Evolutionary conservation across 768 basidiomycete species (phyloP).

Genomic region (Leccinellum albellum): DNA sequence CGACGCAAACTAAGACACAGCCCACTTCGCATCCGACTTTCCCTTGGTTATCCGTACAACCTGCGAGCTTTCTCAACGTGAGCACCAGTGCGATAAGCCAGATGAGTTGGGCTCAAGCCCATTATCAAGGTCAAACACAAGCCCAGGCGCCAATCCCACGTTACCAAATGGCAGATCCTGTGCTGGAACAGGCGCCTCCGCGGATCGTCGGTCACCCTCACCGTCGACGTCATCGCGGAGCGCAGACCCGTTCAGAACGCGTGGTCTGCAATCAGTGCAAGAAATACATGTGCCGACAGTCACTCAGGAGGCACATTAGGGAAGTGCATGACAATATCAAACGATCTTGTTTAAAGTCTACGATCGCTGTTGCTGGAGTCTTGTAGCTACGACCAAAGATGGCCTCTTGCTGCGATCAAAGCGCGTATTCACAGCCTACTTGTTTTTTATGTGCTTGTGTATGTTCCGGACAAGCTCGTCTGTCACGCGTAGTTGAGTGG

Average conservation of each 20-base stretch:
- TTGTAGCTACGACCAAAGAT: background rate
- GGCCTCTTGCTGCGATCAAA: background rate
- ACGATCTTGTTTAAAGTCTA: constrained; percentile 5
- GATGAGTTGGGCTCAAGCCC: background rate
- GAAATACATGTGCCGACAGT: constrained; percentile 15
- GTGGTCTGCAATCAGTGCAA: constrained; percentile 8
- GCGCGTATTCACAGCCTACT: background rate
- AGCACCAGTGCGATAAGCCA: background rate
- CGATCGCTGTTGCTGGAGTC: background rate
- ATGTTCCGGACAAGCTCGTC: background rate
- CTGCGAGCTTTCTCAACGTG: background rate
- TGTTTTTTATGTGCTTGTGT: background rate
- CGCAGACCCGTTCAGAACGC: background rate
- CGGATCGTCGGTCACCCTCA: background rate
- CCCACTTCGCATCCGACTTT: background rate
- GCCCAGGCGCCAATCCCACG: background rate
- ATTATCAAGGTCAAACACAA: background rate
- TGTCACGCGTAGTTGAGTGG: background rate
- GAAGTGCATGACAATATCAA: constrained; percentile 20
- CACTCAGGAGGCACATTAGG: constrained; percentile 14
- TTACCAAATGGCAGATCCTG: constrained; percentile 1
- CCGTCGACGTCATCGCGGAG: background rate
- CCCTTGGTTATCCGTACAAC: background rate
- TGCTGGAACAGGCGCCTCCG: constrained; percentile 4
- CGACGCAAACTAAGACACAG: constrained; percentile 4